Evolutionary conservation across 306 rosid species (phyloP).

Genomic region (Glycine tomentella): DNA sequence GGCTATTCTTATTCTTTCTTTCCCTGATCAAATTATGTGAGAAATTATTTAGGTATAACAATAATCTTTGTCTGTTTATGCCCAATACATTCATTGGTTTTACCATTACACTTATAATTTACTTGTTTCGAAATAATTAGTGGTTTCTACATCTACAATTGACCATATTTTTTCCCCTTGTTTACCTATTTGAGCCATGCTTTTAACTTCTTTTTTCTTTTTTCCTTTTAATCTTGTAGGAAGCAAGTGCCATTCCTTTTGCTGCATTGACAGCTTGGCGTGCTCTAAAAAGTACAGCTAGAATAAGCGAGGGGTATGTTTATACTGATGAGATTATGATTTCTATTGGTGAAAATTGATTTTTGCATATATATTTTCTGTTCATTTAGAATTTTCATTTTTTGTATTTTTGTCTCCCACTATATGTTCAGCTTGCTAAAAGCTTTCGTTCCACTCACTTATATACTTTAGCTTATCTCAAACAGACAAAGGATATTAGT

Average conservation of each 20-base stretch:
- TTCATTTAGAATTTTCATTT: neutral
- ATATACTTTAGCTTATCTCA: constrained; percentile 47
- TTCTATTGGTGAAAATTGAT: constrained; percentile 21
- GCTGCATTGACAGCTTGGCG: constrained; percentile 99
- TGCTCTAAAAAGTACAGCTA: constrained; percentile 86
- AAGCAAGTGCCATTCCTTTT: constrained; percentile 98
- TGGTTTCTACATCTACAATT: constrained; percentile 35
- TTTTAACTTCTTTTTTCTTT: neutral
- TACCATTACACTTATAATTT: constrained; percentile 7
- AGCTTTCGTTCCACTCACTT: constrained; percentile 37
- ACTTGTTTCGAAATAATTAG: constrained; percentile 1
- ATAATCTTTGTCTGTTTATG: constrained; percentile 23
- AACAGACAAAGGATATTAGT: constrained; percentile 85
- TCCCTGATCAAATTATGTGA: constrained; percentile 12
- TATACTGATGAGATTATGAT: constrained; percentile 29
- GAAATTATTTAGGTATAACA: constrained; percentile 7
- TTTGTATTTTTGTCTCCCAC: constrained; percentile 30
- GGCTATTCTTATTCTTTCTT: neutral
- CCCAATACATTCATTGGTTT: constrained; percentile 17
- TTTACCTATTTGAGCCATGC: constrained; percentile 32
- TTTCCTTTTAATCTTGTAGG: constrained; percentile 46
- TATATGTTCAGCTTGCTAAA: constrained; percentile 15
- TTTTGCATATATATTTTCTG: constrained; percentile 24
- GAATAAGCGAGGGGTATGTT: constrained; percentile 90
- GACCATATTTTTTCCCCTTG: neutral